phyloP scores from a whole-genome alignment of 495 filamentous ascomycete genomes.

The Elasticomyces elasticus region DNA sequence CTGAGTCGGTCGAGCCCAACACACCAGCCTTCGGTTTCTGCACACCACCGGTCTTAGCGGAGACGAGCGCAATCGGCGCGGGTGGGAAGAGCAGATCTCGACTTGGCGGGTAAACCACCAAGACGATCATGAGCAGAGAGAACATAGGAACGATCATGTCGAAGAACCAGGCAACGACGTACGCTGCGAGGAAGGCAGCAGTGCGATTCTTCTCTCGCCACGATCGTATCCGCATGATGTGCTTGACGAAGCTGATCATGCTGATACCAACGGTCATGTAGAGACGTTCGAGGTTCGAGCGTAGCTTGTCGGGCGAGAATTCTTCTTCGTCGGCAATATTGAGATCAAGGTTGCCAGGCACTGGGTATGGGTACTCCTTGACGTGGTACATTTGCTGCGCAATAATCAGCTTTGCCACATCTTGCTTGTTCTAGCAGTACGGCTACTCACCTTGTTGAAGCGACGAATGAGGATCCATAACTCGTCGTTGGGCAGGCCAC shows the following conservation, averaged over 20 bases:
- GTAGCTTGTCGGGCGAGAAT: slow-evolving; percentile 77
- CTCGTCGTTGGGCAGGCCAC: slow-evolving; percentile 70
- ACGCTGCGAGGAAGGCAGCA: slow-evolving; percentile 53
- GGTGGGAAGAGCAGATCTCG: slow-evolving; percentile 63
- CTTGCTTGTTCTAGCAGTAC: background rate
- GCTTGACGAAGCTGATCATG: slow-evolving; percentile 55
- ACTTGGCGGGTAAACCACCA: slow-evolving; percentile 58
- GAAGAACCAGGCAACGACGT: slow-evolving; percentile 64
- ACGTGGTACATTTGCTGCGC: slow-evolving; percentile 78
- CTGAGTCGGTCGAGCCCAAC: slow-evolving; percentile 64
- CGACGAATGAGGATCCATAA: slow-evolving; percentile 70
- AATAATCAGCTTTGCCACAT: background rate
- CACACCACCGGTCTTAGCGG: slow-evolving; percentile 50
- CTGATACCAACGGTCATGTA: slow-evolving; percentile 74
- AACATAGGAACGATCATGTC: slow-evolving; percentile 62
- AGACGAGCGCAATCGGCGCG: slow-evolving; percentile 56
- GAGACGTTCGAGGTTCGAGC: slow-evolving; percentile 68
- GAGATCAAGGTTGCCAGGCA: slow-evolving; percentile 60
- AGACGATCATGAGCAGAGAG: slow-evolving; percentile 45
- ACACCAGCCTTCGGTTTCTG: slow-evolving; percentile 61
- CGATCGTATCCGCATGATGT: slow-evolving; percentile 65
- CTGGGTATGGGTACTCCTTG: slow-evolving; percentile 49
- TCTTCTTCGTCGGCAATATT: slow-evolving; percentile 73
- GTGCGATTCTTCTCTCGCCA: slow-evolving; percentile 69
- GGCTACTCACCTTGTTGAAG: slow-evolving; percentile 62